phyloP scores from a whole-genome alignment of 2,329 filamentous ascomycete species.

The Didymosphaeria variabile region DNA sequence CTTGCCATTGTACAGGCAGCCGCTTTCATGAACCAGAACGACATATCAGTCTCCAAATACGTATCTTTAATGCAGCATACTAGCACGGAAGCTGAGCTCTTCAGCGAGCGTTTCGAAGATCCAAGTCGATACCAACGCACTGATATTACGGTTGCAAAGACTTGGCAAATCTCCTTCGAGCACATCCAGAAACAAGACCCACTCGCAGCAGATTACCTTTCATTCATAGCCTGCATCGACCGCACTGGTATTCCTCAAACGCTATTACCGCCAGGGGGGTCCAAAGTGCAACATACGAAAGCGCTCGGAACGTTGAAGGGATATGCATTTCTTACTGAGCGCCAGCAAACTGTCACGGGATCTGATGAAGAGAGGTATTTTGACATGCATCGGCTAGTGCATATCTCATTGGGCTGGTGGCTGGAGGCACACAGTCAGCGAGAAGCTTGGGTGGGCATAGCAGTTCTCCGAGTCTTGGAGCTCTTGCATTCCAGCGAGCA shows the following conservation, averaged over 20 bases:
- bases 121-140: conserved; percentile 36
- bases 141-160: conserved; percentile 47
- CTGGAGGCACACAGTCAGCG: background rate
- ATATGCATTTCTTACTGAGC: conserved; percentile 3
- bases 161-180: conserved; percentile 40
- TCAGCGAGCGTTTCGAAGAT: conserved; percentile 45
- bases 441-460: background rate
- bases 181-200: conserved; percentile 13
- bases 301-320: background rate
- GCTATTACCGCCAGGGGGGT: background rate
- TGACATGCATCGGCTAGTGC: conserved; percentile 4
- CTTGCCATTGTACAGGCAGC: conserved; percentile 17
- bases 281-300: background rate
- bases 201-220: background rate
- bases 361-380: background rate
- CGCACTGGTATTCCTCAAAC: background rate
- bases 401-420: background rate
- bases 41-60: conserved; percentile 19
- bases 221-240: conserved; percentile 3
- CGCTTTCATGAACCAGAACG: conserved; percentile 45
- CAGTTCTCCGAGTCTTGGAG: background rate
- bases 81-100: conserved; percentile 17
- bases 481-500: background rate
- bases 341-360: background rate
- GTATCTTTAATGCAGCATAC: conserved; percentile 28